Conservation (phyloP, 805 yeast genomes). For the Jamesozyma lodderae region DNA sequence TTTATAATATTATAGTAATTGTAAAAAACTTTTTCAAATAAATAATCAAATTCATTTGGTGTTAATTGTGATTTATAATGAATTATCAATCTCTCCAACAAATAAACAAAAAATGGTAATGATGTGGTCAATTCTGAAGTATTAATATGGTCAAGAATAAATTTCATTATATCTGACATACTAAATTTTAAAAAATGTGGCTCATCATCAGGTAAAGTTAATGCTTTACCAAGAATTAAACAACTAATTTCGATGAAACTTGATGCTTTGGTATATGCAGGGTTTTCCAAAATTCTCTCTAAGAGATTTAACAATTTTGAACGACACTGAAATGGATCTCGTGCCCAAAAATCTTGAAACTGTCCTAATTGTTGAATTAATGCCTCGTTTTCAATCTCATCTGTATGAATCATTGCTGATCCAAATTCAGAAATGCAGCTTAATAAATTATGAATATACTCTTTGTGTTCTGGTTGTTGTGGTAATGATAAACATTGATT, state of each 20-base stretch:
- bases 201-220: slow-evolving; percentile 22
- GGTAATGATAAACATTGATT: slow-evolving; percentile 8
- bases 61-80: slow-evolving; percentile 31
- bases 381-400: slow-evolving; percentile 28
- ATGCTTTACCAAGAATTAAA: slow-evolving; percentile 38
- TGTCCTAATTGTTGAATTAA: slow-evolving; percentile 15
- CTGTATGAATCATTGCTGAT: slow-evolving; percentile 54
- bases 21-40: slow-evolving; percentile 35
- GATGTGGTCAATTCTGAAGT: slow-evolving; percentile 28
- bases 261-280: slow-evolving; percentile 34
- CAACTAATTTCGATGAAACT: slow-evolving; percentile 56
- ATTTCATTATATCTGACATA: slow-evolving; percentile 24
- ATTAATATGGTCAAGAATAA: slow-evolving; percentile 17
- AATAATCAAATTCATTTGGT: slow-evolving; percentile 28
- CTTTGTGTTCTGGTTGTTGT: slow-evolving; percentile 18
- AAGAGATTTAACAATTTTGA: slow-evolving; percentile 35
- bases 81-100: slow-evolving; percentile 38
- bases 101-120: slow-evolving; percentile 37
- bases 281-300: slow-evolving; percentile 31
- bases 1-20: slow-evolving; percentile 31
- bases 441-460: slow-evolving; percentile 48
- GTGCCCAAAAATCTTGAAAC: slow-evolving; percentile 38
- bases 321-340: slow-evolving; percentile 41
- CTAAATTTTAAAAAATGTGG: slow-evolving; percentile 26
- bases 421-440: slow-evolving; percentile 63